These are phyloP conservation scores for Priceomyces melissophilus DNA, from an alignment of 805 yeast species.

Conservation along the genomic window DNA sequence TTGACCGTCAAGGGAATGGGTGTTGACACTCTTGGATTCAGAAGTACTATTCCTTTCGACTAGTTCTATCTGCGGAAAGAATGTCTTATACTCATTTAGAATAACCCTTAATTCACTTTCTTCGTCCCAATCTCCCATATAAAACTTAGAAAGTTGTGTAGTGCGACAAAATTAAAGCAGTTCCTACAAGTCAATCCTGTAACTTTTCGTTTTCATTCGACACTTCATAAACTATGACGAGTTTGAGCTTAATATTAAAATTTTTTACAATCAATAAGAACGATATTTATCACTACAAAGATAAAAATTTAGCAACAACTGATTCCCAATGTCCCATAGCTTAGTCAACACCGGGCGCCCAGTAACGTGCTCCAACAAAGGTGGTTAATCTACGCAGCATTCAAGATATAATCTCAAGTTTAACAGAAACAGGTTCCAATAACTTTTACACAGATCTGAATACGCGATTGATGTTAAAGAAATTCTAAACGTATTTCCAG, in stretches of 20 bases:
- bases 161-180: no score
- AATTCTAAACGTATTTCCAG: slow-evolving; percentile 2
- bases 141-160: no score
- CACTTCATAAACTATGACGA: no score
- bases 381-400: slow-evolving; percentile 36
- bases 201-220: no score
- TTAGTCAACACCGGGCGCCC: slow-evolving; percentile 45
- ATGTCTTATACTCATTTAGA: slow-evolving; percentile 1
- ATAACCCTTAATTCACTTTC: slow-evolving; percentile 3
- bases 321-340: slow-evolving; percentile 42
- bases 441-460: slow-evolving; percentile 27
- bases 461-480: slow-evolving; percentile 37
- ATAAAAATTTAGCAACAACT: slow-evolving; percentile 38
- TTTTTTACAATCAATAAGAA: no score
- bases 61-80: slow-evolving; percentile 3
- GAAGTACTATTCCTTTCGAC: neutral
- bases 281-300: neutral
- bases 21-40: no score
- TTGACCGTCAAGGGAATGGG: no score
- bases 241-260: neutral
- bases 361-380: slow-evolving; percentile 42
- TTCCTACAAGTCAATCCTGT: no score
- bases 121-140: slow-evolving; percentile 1
- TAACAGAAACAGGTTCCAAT: slow-evolving; percentile 10
- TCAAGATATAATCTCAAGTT: slow-evolving; percentile 28